phyloP scores from a whole-genome alignment of 306 rosid genomes.

The Cicer arietinum region DNA sequence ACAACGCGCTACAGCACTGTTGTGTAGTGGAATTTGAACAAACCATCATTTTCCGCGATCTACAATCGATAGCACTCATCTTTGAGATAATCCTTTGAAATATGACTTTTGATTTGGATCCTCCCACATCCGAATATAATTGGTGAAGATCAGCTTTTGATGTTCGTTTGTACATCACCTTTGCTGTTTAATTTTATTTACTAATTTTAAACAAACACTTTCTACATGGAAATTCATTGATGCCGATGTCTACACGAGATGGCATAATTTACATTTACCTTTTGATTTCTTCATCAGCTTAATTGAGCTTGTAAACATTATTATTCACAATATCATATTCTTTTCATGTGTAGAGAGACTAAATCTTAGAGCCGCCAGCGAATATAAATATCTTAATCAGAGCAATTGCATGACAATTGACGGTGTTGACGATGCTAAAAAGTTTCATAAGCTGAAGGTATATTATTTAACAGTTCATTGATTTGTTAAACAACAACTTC shows the following conservation, averaged over 20 bases:
- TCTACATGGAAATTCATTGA: constrained; percentile 29
- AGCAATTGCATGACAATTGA: constrained; percentile 80
- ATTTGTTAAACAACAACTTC: constrained; percentile 28
- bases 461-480: constrained; percentile 42
- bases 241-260: constrained; percentile 11
- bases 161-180: not conserved
- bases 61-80: not conserved
- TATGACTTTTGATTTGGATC: constrained; percentile 16
- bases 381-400: constrained; percentile 87
- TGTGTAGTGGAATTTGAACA: too few species aligned
- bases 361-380: constrained; percentile 70
- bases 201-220: constrained; percentile 23
- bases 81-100: constrained; percentile 21
- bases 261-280: constrained; percentile 18
- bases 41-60: too few species aligned
- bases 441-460: constrained; percentile 73
- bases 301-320: not conserved
- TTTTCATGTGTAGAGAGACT: constrained; percentile 69
- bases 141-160: not conserved
- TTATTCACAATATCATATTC: constrained; percentile 33
- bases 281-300: constrained; percentile 33
- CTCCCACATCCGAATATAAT: not conserved
- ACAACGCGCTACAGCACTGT: too few species aligned
- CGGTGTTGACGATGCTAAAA: constrained; percentile 71
- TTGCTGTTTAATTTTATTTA: constrained; percentile 33